Conservation (phyloP, 1,284 basidiomycete species). For the Takashimella tepidaria region DNA sequence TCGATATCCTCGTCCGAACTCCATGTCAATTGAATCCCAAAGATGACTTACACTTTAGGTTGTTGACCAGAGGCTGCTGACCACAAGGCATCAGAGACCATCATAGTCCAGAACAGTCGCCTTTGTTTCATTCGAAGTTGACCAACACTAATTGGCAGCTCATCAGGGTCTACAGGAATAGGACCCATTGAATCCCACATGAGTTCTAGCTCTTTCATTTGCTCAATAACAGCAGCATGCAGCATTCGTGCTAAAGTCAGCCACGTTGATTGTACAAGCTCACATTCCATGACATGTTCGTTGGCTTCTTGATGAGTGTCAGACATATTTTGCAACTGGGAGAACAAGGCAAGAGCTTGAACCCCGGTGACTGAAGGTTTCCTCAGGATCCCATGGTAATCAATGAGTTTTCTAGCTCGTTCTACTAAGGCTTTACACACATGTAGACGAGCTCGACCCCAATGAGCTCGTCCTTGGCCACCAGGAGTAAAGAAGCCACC, state of each 20-base stretch:
- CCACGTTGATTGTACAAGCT: conserved; percentile 3
- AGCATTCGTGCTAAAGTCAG: conserved; percentile 19
- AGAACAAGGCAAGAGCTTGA: conserved; percentile 29
- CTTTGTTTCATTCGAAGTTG: conserved; percentile 27
- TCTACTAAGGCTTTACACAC: conserved; percentile 30
- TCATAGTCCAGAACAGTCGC: conserved; percentile 31
- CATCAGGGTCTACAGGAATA: conserved; percentile 15
- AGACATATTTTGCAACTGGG: conserved; percentile 27
- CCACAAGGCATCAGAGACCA: conserved; percentile 30
- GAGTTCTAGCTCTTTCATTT: conserved; percentile 24
- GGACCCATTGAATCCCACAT: conserved; percentile 20
- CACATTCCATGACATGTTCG: conserved; percentile 28
- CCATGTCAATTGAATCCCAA: neutral
- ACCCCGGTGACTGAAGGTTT: conserved; percentile 29
- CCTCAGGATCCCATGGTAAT: conserved; percentile 23
- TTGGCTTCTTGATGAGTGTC: conserved; percentile 13
- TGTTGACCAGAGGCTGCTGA: conserved; percentile 20
- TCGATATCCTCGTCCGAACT: conserved; percentile 28
- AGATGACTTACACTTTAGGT: conserved; percentile 28
- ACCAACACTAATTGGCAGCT: conserved; percentile 9
- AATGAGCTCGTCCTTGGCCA: conserved; percentile 23
- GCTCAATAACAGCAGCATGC: conserved; percentile 27
- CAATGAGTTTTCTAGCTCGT: conserved; percentile 29
- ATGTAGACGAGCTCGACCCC: conserved; percentile 24
- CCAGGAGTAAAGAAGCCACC: conserved; percentile 28